Evolutionary conservation across 805 yeast genomes (phyloP), one percentile per base, ranked within the genome.

Genomic region (Alloascoidea africana): DNA sequence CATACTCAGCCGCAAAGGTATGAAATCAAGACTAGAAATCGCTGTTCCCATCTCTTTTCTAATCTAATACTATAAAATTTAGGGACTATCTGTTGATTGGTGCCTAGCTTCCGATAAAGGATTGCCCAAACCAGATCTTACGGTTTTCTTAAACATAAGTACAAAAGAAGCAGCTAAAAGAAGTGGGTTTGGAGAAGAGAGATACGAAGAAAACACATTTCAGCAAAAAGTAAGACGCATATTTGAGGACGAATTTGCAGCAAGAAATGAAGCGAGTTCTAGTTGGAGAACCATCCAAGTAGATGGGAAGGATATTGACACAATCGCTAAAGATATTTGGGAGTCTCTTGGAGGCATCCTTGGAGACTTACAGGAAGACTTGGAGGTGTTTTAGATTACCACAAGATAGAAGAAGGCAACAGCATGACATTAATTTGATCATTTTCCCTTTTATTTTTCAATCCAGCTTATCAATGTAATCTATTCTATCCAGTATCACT

Each of bases 101-200:
- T 80, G 96, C 46, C 58, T 67, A 14, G 59, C 62, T 18, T 91
- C 95, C 1, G 98, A 91, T 47, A 58, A 56, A 17, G 97, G 97
- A 0, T 65, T 91, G 11, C 86, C 94, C 1, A 70, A 62, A 45
- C 97, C 99, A 0, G 99, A 91, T 55, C 42, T 80, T 36, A 80
- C 89, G 0, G 39, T 91, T 1, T 91, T 89, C 46, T 59, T 91
- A 41, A 76, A 82, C 30, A 65, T 81, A 33, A 59, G 68, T 34
- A 65, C 71, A 19, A 50, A 55, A 43, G 67, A 58, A 4, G 58
- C 56, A 2, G 54, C 63, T 16, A 44, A 52, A 14, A 64, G 97
- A 39, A 74, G 73, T 6, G 94, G 94, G 1, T 91, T 81, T 63
- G 99, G 99, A 11, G 80, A 76, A n/a, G 99, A 91, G 55, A 62